These are phyloP conservation scores for Beauveria varroae DNA, from an alignment of 2,329 filamentous ascomycete species.

Conservation along the genomic window DNA sequence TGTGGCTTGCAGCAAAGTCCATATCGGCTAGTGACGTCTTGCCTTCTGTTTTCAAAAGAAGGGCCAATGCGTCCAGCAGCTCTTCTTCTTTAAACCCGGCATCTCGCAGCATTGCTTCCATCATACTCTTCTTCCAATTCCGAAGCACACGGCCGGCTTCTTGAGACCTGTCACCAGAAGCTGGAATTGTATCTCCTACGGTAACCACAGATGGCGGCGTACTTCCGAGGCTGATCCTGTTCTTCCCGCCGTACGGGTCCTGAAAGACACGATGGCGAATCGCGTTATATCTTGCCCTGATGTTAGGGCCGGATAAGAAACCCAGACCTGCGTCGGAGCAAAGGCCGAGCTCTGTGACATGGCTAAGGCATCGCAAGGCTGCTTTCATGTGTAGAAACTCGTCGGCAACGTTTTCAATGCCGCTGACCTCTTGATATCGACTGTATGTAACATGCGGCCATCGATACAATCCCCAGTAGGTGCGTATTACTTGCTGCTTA, in stretches of 20 bases:
- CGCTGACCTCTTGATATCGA: conserved; percentile 51
- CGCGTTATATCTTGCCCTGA: conserved; percentile 37
- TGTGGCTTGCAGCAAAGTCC: conserved; percentile 26
- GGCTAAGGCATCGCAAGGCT: conserved; percentile 48
- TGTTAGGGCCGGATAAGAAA: conserved; percentile 57
- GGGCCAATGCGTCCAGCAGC: conserved; percentile 25
- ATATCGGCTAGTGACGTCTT: conserved; percentile 20
- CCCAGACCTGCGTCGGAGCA: conserved; percentile 62
- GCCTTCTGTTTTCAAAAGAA: conserved; percentile 29
- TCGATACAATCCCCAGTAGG: conserved; percentile 58
- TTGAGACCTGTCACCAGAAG: not conserved
- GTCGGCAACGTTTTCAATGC: conserved; percentile 56
- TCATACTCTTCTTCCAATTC: conserved; percentile 23
- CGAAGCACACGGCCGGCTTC: conserved; percentile 17
- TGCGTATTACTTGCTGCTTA: conserved; percentile 43
- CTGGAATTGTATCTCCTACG: conserved; percentile 10
- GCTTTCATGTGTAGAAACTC: conserved; percentile 53
- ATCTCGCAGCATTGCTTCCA: conserved; percentile 30
- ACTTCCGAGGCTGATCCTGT: conserved; percentile 11
- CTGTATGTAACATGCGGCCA: conserved; percentile 56
- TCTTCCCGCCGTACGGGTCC: conserved; percentile 18
- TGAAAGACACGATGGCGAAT: conserved; percentile 29
- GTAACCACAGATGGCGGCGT: not conserved
- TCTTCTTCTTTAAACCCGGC: conserved; percentile 26
- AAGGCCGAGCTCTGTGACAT: conserved; percentile 56